These are phyloP conservation scores for Bolboschoenus planiculmis DNA, from an alignment of 176 grass and related monocot genomes.

Conservation along the genomic window DNA sequence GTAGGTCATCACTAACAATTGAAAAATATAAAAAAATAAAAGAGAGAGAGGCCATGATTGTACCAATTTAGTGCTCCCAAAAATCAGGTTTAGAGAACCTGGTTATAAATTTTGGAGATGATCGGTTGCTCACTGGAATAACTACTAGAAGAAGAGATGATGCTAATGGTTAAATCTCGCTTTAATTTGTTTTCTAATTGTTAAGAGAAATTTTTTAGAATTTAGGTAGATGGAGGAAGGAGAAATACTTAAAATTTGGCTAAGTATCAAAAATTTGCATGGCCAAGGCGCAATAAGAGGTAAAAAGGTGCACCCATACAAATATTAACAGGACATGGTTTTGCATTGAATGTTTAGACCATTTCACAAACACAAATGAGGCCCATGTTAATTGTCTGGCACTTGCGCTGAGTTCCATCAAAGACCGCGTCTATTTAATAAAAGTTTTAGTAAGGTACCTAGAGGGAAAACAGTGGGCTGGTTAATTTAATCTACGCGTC, in stretches of 20 bases:
- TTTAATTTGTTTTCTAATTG: background rate
- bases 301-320: background rate
- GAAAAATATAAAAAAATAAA: background rate
- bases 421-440: background rate
- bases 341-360: background rate
- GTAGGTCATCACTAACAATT: background rate
- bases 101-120: background rate
- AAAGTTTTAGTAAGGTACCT: too few relatives aligned
- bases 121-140: background rate
- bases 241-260: background rate
- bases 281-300: background rate
- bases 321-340: background rate
- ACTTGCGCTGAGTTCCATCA: background rate
- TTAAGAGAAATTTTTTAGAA: background rate
- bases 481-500: background rate
- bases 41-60: background rate
- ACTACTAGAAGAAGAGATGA: background rate
- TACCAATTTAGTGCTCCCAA: background rate
- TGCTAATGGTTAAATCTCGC: background rate
- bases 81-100: background rate
- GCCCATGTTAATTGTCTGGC: background rate
- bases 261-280: background rate
- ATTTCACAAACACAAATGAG: background rate
- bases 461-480: constrained; percentile 6
- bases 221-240: background rate